Base-by-base conservation (phyloP, 2,329 filamentous ascomycete genomes). In the Cladosporium sp. region DNA sequence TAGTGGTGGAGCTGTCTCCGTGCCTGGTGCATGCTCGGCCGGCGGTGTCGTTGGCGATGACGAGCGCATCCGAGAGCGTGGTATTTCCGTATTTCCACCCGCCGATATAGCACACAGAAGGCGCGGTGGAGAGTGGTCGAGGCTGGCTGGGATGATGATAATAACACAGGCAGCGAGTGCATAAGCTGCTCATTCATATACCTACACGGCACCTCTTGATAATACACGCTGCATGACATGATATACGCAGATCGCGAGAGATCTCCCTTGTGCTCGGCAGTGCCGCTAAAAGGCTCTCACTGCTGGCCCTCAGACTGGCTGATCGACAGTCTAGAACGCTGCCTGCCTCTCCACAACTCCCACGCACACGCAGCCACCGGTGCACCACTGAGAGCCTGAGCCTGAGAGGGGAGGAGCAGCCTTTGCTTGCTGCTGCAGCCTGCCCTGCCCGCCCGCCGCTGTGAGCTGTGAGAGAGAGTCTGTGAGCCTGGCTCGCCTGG, bases 291-390 rank as follows among this genome's bases (percentile, higher is more conserved):
- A 40, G 33, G 33, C 33, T 35, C 33, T 35, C 33, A 35, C 33
- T 35, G 37, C 33, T 35, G 37, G 18, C 37, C n/a, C 37, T 44
- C 37, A 21, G n/a, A 33, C 14, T n/a, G 11, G 18, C 33, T 33
- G 52, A 55, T 55, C 52, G 52, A 29, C 52, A 21, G 26, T 55
- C 52, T 55, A 55, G 52, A 55, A 55, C 52, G 3, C n/a, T 23
- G 33, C 40, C 10, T 46, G 40, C 40, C 52, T 55, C 52, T 55
- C 52, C 52, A 55, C 52, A 55, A 28, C 26, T 53, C 50, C 7
- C 26, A 21, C 52, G 52, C 52, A 33, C 29, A 33, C 50, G 50
- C 50, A 53, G 23, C 49, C 49, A 52, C 21, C 7, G 14, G 23
- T 55, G 52, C 37, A 44, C 37, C 37, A 44, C 37, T n/a, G 18